Evolutionary conservation across 352 stramenopile species (phyloP), one percentile per base, ranked within the genome.

Genomic region (Lagenidium sp.): DNA sequence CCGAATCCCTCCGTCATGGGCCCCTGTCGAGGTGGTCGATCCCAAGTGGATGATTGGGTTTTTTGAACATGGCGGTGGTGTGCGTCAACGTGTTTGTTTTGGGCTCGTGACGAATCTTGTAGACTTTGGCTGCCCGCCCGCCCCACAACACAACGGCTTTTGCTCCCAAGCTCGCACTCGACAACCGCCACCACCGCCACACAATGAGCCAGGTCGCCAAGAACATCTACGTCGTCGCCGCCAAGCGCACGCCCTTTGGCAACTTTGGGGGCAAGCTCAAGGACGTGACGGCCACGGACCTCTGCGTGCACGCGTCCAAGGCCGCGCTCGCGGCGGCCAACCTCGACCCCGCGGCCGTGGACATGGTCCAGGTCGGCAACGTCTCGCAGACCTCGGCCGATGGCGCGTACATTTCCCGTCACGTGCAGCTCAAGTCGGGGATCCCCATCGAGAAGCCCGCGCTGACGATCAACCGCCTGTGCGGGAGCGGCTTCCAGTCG

Each of bases 381-480:
- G 95, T 99, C 40, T 87, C 96, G 53, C 83, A 97, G 65, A 97
- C 92, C 32, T 96, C 79, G 23, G 47, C 78, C 4, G 95, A 99
- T 53, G 92, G 81, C 38, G 78, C 85, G 19, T 98, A 99, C 63
- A 76, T 99, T 16, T 65, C 94, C 20, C 83, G 96, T 39, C 96
- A 99, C 63, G 91, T 98, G 36, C 90, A 76, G 24, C 63, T 99
- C 4, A 94, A 97, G 62, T 64, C 69, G 4, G 92, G 88, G 3
- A 63, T 97, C 16, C 78, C 82, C 6, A 77, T 96, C 38, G 59
- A 95, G 10, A 87, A 81, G 31, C 95, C 96, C 1, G 91, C 90
- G 19, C 68, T 99, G 8, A 99, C 96, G 18, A 83, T 99, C 44
- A 99, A 99, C 77, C 91, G 95, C 20, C 68, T 99, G 20, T 99